Base-by-base conservation (phyloP, 164 flowering plant species). In the Protea cynaroides region DNA sequence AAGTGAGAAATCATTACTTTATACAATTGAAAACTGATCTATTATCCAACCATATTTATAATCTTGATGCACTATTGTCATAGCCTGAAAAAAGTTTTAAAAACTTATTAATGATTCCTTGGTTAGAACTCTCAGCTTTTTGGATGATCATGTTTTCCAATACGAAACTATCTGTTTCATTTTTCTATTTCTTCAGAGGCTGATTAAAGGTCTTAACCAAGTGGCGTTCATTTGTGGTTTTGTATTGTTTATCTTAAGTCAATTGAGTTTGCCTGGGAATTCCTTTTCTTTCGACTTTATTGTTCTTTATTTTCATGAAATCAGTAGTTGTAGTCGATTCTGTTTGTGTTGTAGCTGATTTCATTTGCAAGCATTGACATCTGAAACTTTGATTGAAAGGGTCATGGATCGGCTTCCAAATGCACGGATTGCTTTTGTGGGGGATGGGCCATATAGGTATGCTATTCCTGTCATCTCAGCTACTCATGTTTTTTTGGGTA, bases 361-460 rank as follows among this genome's bases (percentile, higher is more conserved):
- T 63, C 21, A 62, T 19, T 60, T 69, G 50, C 52, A n/a, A 14
- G 15, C 14, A 25, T 52, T 72, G 62, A 76, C 65, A 62, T 68
- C 40, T 70, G 69, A 46, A 38, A n/a, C 50, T 29, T 43, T 71
- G 53, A 61, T 74, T 71, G 69, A 58, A 65, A 95, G 99, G 65
- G 80, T 91, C 70, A 89, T 95, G 99, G 97, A 91, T 57, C 77
- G 73, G 65, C 81, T 95, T 65, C 99, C 97, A 24, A 88, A 82
- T 58, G 97, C 82, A 25, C 80, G 97, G 56, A 89, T 95, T 61
- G 99, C 99, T 63, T 88, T 94, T 58, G 79, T 94, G 70, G 99
- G 99, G 62, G 99, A 94, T 80, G 99, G 99, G 5, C 99, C 99
- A 19, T 86, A 94, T 68, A 85, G 96, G 99, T 94, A 75, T 65